Base-by-base conservation (phyloP, 2,329 filamentous ascomycete genomes). In the Aspergillus latus region DNA sequence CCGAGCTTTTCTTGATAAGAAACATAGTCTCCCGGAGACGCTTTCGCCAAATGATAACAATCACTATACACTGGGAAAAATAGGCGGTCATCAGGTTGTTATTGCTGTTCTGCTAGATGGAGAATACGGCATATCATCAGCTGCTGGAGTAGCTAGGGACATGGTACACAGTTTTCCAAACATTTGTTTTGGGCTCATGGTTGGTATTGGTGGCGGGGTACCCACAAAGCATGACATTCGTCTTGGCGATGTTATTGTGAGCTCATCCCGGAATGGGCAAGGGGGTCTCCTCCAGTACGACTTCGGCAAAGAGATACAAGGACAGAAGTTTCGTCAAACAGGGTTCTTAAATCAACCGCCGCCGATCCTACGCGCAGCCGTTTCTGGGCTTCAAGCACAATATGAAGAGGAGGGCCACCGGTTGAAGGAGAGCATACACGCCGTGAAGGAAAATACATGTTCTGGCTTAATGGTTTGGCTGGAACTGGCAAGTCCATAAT, bases 171-270 rank as follows among this genome's bases (percentile, higher is more conserved):
- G 44, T 28, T 68, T 68, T 32, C 48, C 58, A 11, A 44, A 39
- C 13, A 52, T 68, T 9, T 52, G 57, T n/a, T 59, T 68, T 50
- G 54, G 57, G 9, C 50, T 68, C 30, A 59, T 66, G 57, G 64
- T 67, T 2, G 62, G 61, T 7, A 59, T 67, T 34, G 64, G 65
- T 3, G 63, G 64, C 32, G 65, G 64, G 9, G 62, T 61, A 29
- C 63, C 64, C 15, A 51, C 51, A 3, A 36, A 36, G 21, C 29
- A 48, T 34, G 45, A 48, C 45, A 48, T 48, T 15, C 45, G 45
- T 36, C 45, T 48, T 16, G 45, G 45, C 45, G 45, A 47, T 34
- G 15, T 47, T 47, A 11, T 47, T 8, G 45, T 47, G 28, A 47
- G 45, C 15, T 32, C 45, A 16, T 9, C 45, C 30, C 30, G 45